Evolutionary conservation across 768 basidiomycete genomes (phyloP), one percentile per base, ranked within the genome.

Genomic region (Mycena polygramma): DNA sequence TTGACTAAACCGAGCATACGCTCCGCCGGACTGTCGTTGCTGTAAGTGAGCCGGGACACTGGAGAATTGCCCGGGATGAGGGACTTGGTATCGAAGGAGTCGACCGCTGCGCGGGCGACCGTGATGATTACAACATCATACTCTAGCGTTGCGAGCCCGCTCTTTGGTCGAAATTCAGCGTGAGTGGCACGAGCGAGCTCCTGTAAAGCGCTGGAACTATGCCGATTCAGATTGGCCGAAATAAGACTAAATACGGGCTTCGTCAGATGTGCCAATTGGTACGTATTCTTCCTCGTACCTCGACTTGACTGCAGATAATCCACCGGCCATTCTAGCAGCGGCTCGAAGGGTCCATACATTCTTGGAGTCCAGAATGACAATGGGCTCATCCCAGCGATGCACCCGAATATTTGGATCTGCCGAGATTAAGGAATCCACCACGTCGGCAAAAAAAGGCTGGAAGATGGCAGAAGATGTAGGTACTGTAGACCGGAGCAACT

Each of bases 391-490:
- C 57, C 39, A 43, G 30, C 30, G 30, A 30, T 30, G 30, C 7
- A 15, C 9, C 24, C 2, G 41, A 43, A 41, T 57, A 8, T 24
- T 57, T 17, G 57, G 57, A 36, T 49, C 11, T 35, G 20, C 45
- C 30, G 57, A 26, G n/a, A 37, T 36, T 4, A 39, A 13, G 11
- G 68, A 63, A 5, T n/a, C 48, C 5, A 70, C 43, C 14, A 46
- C 69, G 45, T 65, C 69, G 6, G n/a, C 48, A 51, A 70, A 70
- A 55, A 70, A 70, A 7, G 63, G 48, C 14, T 17, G 62, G 30
- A 70, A 65, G 11, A 35, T 43, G 13, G 6, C 24, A 13, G 39
- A 26, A 7, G 65, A 15, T 17, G 7, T 43, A 6, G 51, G 30
- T 4, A 11, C 26, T 4, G 63, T 2, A 48, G 46, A 57, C n/a